Conservation (phyloP, 441 rosid genomes). For the Euphorbia celastroides region DNA sequence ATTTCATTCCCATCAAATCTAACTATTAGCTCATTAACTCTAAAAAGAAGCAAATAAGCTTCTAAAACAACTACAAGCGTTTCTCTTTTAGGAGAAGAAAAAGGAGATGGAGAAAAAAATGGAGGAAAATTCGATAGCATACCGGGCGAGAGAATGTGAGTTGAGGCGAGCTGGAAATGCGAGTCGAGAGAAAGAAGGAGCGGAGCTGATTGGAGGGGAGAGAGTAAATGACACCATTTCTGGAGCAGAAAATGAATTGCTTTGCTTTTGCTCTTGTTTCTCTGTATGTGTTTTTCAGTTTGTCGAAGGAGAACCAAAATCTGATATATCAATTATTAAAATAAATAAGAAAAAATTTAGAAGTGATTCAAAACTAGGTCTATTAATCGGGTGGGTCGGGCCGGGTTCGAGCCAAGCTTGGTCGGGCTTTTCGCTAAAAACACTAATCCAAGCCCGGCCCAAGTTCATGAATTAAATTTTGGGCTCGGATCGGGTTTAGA, state of each 20-base stretch:
- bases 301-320: not conserved
- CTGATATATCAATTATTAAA: not conserved
- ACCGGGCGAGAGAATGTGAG: conserved; percentile 41
- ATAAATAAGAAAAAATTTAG: not conserved
- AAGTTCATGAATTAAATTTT: too few relatives aligned
- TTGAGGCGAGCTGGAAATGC: conserved; percentile 32
- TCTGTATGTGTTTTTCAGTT: not conserved
- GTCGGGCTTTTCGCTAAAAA: too few relatives aligned
- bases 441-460: too few relatives aligned
- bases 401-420: too few relatives aligned
- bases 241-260: not conserved
- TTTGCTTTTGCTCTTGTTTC: too few relatives aligned
- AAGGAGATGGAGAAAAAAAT: too few relatives aligned
- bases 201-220: conserved; percentile 28
- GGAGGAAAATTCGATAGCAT: conserved; percentile 2
- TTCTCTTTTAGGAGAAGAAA: not conserved
- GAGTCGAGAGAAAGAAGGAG: conserved; percentile 25
- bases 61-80: not conserved
- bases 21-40: not conserved
- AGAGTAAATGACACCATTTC: conserved; percentile 43
- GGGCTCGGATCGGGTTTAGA: too few relatives aligned
- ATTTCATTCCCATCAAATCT: not conserved
- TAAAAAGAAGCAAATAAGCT: not conserved
- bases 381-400: too few relatives aligned
- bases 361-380: not conserved